Base-by-base conservation (phyloP, 257 asterid genomes). In the Przewalskia tangutica region DNA sequence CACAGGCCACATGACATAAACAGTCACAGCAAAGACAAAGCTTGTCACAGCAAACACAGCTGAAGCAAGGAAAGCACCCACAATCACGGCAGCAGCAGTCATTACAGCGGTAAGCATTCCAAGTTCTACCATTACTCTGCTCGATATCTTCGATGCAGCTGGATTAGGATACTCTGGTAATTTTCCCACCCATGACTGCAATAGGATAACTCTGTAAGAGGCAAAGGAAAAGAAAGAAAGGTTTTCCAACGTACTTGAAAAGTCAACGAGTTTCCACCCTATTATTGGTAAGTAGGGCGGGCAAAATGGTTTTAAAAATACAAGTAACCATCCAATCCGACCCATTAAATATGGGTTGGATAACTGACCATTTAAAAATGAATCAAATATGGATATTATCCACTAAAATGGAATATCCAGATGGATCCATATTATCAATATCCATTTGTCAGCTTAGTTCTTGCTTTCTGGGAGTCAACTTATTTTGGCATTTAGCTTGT, bases 71-170 rank as follows among this genome's bases (percentile, higher is more conserved):
- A 91, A 94, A 3, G 97, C 97, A 55, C 97, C 94, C 67, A 90
- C 97, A 83, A 94, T 88, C 85, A 87, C 84, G 23, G 98, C 97
- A 79, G 97, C 97, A 36, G 95, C 90, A 86, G 91, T 90, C 97
- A 96, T 89, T 55, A 89, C 88, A 84, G 97, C 94, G 34, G 97
- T 91, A 78, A 96, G 66, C 79, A 91, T 89, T 84, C 94, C 98
- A 84, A 96, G 94, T 87, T 94, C 98, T 78, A 91, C 93, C 92
- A 96, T 85, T 90, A 94, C 55, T 86, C 99, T 92, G 90, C 97
- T 96, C 77, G 99, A 94, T 88, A 96, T 91, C 86, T 86, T 92
- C 6, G 98, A 93, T 82, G 99, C 98, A 70, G 90, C 87, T 62
- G 98, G 97, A 86, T 92, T 90, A 83, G 97, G 98, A 87, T 90